Evolutionary conservation across 257 asterid genomes (phyloP).

Genomic region (Jaltomata sinuosa): DNA sequence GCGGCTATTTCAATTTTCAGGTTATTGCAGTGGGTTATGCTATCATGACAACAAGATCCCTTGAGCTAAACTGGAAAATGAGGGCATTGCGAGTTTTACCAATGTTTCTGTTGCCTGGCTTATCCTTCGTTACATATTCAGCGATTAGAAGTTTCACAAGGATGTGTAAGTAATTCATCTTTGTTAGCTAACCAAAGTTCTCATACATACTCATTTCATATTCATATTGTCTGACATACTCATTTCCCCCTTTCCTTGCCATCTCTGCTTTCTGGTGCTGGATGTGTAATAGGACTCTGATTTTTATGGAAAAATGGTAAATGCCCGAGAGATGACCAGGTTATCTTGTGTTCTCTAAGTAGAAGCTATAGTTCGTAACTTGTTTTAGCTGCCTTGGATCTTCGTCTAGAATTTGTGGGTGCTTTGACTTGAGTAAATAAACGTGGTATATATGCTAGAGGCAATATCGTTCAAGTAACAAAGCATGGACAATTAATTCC

Average conservation of each 20-base stretch:
- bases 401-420: not conserved
- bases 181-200: not conserved
- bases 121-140: constrained; percentile 45
- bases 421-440: not conserved
- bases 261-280: not conserved
- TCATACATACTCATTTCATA: not conserved
- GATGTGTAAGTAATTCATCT: constrained; percentile 59
- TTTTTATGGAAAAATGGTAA: not conserved
- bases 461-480: not conserved
- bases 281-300: not conserved
- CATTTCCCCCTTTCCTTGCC: not conserved
- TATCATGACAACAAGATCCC: constrained; percentile 67
- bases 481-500: not conserved
- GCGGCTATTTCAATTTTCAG: constrained; percentile 23
- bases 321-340: not conserved
- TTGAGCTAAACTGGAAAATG: constrained; percentile 74
- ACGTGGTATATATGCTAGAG: not conserved
- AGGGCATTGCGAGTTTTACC: constrained; percentile 85
- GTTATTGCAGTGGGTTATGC: constrained; percentile 82
- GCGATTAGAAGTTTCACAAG: constrained; percentile 46
- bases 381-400: not conserved
- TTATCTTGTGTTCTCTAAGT: not conserved
- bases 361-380: not conserved
- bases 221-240: not conserved
- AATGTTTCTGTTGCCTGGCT: constrained; percentile 73